A percentile compares a stretch with the other conserved stretches of the same genome.
Evolutionary conservation across 2,329 filamentous ascomycete species (phyloP).

Genomic region (Aspergillus uvarum): DNA sequence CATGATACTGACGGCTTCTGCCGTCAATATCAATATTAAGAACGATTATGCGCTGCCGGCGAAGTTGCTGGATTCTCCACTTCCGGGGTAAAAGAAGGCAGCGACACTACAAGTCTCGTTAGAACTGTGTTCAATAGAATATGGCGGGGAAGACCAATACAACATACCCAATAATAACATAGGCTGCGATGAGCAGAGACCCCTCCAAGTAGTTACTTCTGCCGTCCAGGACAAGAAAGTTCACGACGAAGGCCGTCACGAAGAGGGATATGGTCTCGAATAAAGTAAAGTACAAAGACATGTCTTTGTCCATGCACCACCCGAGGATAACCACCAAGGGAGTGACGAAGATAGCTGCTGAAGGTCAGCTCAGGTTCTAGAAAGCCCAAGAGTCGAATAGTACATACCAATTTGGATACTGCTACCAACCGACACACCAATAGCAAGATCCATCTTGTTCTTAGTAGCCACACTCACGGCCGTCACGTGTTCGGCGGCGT

Average conservation of each 20-base stretch:
- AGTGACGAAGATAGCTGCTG: constrained; percentile 69
- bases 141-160: too few species aligned
- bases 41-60: constrained; percentile 15
- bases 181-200: constrained; percentile 71
- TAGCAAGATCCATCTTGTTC: constrained; percentile 82
- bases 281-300: constrained; percentile 63
- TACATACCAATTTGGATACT: constrained; percentile 68
- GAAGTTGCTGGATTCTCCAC: constrained; percentile 29
- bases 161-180: constrained; percentile 70
- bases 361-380: constrained; percentile 4
- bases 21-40: constrained; percentile 1
- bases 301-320: constrained; percentile 73
- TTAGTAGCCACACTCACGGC: constrained; percentile 77
- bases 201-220: constrained; percentile 82
- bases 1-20: background rate
- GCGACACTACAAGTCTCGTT: constrained; percentile 40
- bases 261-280: constrained; percentile 72
- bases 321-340: constrained; percentile 74
- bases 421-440: constrained; percentile 75
- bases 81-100: constrained; percentile 40
- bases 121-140: background rate
- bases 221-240: constrained; percentile 81
- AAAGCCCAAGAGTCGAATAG: background rate
- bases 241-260: constrained; percentile 78
- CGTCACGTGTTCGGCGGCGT: constrained; percentile 78